A percentile compares a stretch with the other conserved stretches of the same genome.
Evolutionary conservation across 2,329 filamentous ascomycete genomes (phyloP).

Genomic region (Tolypocladium cylindrosporum): DNA sequence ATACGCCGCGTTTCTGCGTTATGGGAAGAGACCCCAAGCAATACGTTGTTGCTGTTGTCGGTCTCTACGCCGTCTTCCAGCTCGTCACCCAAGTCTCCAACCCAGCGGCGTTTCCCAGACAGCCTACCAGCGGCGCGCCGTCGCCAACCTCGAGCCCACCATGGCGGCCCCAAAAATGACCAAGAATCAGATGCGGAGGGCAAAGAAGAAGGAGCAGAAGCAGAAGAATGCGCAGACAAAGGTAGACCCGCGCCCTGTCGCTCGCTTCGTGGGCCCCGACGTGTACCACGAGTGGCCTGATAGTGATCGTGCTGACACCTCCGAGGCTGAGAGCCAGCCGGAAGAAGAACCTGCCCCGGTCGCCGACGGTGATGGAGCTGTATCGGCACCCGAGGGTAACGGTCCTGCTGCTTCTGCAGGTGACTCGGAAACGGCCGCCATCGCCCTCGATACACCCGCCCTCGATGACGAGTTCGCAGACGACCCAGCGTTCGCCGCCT

Average conservation of each 20-base stretch:
- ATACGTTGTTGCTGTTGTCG: slow-evolving; percentile 20
- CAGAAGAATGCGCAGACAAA: slow-evolving; percentile 60
- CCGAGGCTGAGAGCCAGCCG: neutral
- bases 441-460: slow-evolving; percentile 33
- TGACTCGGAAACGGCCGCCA: slow-evolving; percentile 9
- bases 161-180: slow-evolving; percentile 66
- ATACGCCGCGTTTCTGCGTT: neutral
- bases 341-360: neutral
- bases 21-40: slow-evolving; percentile 30
- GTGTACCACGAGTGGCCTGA: neutral
- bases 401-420: neutral
- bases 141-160: slow-evolving; percentile 19
- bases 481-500: slow-evolving; percentile 74
- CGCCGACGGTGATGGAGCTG: neutral
- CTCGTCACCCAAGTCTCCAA: slow-evolving; percentile 23
- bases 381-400: neutral
- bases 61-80: slow-evolving; percentile 26
- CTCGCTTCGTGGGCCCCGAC: neutral
- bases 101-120: slow-evolving; percentile 15
- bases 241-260: slow-evolving; percentile 20
- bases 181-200: slow-evolving; percentile 89
- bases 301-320: neutral
- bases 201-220: slow-evolving; percentile 85
- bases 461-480: slow-evolving; percentile 53
- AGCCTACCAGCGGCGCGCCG: slow-evolving; percentile 13